Evolutionary conservation across 1,284 basidiomycete species (phyloP).

Genomic region (Chalciporus sp.): DNA sequence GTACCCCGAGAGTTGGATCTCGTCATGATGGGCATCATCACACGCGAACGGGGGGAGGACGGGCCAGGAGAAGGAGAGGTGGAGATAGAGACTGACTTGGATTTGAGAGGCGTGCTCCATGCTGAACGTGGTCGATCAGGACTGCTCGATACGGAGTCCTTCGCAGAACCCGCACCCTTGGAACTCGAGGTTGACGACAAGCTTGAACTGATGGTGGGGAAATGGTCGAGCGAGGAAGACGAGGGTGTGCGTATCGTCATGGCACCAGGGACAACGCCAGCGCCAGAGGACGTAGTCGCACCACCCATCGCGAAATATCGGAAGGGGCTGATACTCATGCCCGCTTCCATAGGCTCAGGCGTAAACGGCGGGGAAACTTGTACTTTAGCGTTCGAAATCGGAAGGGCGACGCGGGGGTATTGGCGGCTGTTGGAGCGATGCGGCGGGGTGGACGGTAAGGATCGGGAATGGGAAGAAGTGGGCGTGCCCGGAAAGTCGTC

Average conservation of each 20-base stretch:
- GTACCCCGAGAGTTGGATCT: not conserved
- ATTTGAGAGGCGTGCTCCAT: constrained; percentile 29
- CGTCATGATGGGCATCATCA: constrained; percentile 8
- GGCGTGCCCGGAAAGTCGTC: constrained; percentile 42
- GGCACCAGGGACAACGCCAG: not conserved
- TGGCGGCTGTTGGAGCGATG: constrained; percentile 4
- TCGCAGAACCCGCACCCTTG: constrained; percentile 6
- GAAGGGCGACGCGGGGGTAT: constrained; percentile 29
- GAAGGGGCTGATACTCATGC: constrained; percentile 32
- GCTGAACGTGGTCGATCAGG: constrained; percentile 23
- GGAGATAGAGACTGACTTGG: not conserved
- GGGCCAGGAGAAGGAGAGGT: constrained; percentile 13
- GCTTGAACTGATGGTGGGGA: constrained; percentile 33
- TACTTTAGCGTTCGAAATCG: constrained; percentile 43
- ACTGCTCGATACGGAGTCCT: constrained; percentile 3
- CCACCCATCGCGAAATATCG: constrained; percentile 5
- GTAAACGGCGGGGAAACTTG: constrained; percentile 38
- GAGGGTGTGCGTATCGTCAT: constrained; percentile 12
- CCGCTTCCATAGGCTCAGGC: constrained; percentile 47
- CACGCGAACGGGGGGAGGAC: constrained; percentile 18
- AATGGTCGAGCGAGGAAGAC: constrained; percentile 32
- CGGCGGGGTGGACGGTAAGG: constrained; percentile 7
- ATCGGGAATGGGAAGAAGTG: constrained; percentile 10
- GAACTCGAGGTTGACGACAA: constrained; percentile 29
- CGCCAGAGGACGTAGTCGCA: constrained; percentile 4